Evolutionary conservation across 1,284 basidiomycete genomes (phyloP).

Genomic region (Ganoderma leucocontextum): DNA sequence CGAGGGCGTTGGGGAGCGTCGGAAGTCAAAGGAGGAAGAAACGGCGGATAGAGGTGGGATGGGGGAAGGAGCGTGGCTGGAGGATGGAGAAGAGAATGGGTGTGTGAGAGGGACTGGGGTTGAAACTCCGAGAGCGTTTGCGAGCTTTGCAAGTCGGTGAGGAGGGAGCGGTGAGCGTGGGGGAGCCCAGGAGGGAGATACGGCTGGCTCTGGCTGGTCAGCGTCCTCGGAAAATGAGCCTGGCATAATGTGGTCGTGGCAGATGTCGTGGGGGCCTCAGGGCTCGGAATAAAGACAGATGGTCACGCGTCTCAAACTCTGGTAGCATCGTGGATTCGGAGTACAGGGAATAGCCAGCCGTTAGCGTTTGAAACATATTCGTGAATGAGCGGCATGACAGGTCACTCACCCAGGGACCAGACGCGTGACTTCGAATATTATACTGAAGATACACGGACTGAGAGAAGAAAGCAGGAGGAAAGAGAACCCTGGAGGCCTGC

Average conservation of each 20-base stretch:
- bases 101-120: conserved; percentile 69
- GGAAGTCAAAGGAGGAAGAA: conserved; percentile 48
- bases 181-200: conserved; percentile 56
- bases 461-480: background rate
- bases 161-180: conserved; percentile 78
- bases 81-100: conserved; percentile 41
- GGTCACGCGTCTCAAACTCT: conserved; percentile 20
- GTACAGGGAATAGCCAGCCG: background rate
- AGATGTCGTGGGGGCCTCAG: conserved; percentile 16
- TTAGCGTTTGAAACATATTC: background rate
- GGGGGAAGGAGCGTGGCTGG: conserved; percentile 44
- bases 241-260: conserved; percentile 40
- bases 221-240: conserved; percentile 32
- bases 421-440: background rate
- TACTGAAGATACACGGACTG: background rate
- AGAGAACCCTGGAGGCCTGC: background rate
- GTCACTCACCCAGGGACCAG: conserved; percentile 11
- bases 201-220: conserved; percentile 36
- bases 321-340: conserved; percentile 1
- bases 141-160: conserved; percentile 78
- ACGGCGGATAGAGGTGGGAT: conserved; percentile 41
- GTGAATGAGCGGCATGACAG: background rate
- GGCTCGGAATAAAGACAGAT: background rate
- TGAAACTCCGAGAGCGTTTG: conserved; percentile 82
- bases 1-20: conserved; percentile 69